phyloP scores from a whole-genome alignment of 257 asterid species.

The Scutellaria baicalensis region DNA sequence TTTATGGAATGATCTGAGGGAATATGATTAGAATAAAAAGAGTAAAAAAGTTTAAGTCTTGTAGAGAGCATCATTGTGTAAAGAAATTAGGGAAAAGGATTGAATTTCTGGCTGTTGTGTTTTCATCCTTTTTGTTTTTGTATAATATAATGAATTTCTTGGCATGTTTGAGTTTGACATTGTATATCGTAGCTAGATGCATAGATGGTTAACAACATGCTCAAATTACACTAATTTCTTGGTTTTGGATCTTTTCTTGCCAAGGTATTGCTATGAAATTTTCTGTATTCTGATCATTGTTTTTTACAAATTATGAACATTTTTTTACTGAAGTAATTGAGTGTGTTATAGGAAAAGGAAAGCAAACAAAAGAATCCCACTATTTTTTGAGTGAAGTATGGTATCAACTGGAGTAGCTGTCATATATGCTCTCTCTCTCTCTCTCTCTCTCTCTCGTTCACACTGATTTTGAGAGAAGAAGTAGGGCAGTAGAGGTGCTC shows the following conservation, averaged over 20 bases:
- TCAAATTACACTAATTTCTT: background rate
- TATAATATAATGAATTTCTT: constrained; percentile 11
- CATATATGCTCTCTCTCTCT: background rate
- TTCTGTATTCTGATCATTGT: background rate
- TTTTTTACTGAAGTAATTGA: background rate
- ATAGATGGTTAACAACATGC: background rate
- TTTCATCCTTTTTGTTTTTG: constrained; percentile 3
- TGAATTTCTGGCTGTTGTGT: constrained; percentile 9
- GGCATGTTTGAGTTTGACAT: constrained; percentile 1
- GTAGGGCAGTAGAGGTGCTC: background rate
- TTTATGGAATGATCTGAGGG: constrained; percentile 1
- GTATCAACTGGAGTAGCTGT: background rate
- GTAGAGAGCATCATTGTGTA: constrained; percentile 9
- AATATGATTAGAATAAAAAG: constrained; percentile 22
- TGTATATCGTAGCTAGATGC: background rate
- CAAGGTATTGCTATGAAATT: no score
- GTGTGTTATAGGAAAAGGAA: background rate
- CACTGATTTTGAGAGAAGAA: background rate
- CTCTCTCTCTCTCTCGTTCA: background rate
- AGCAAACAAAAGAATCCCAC: no score
- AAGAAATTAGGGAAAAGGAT: constrained; percentile 21
- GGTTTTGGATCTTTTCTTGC: no score
- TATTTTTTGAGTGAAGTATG: background rate
- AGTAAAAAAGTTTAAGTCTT: constrained; percentile 1
- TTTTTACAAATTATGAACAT: background rate